Percentiles rank a stretch among this genome's conserved stretches.
Evolutionary conservation across 179 eudicot species (phyloP).

Genomic region (Pouteria campechiana): DNA sequence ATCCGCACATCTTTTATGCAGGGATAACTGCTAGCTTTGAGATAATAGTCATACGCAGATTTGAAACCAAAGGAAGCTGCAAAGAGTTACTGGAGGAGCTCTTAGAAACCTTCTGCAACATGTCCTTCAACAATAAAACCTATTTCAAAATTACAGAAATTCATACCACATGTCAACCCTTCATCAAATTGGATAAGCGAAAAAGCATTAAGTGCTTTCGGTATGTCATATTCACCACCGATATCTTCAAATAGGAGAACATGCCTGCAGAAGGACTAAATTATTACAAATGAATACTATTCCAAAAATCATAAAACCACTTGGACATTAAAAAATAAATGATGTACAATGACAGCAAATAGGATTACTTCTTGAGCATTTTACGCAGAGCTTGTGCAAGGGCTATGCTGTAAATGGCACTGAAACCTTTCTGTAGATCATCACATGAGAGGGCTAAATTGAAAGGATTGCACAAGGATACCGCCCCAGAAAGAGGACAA

Average conservation of each 20-base stretch:
- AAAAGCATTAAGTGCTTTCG: slow-evolving; percentile 64
- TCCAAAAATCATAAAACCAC: not conserved
- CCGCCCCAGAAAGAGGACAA: slow-evolving; percentile 82
- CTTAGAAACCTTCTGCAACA: slow-evolving; percentile 7
- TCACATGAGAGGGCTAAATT: slow-evolving; percentile 85
- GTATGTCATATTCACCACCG: slow-evolving; percentile 78
- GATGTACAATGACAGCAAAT: not conserved
- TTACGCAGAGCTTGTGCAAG: slow-evolving; percentile 59
- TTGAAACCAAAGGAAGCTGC: slow-evolving; percentile 97
- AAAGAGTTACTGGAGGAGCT: slow-evolving; percentile 3
- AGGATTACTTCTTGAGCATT: slow-evolving; percentile 60
- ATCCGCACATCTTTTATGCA: slow-evolving; percentile 54
- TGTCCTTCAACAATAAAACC: not conserved
- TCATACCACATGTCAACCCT: slow-evolving; percentile 77
- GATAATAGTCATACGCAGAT: slow-evolving; percentile 93
- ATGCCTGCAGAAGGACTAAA: slow-evolving; percentile 41
- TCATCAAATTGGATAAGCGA: slow-evolving; percentile 85
- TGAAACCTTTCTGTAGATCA: slow-evolving; percentile 87
- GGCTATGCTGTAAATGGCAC: slow-evolving; percentile 67
- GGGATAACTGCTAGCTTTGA: slow-evolving; percentile 78
- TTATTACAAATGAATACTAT: too few species aligned
- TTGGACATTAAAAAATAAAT: slow-evolving; percentile 3
- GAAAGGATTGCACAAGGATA: slow-evolving; percentile 95
- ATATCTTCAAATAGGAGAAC: slow-evolving; percentile 74
- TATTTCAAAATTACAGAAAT: not conserved